Conservation (phyloP, 192 early-diverging fungal species). For the Entomortierella beljakovae region DNA sequence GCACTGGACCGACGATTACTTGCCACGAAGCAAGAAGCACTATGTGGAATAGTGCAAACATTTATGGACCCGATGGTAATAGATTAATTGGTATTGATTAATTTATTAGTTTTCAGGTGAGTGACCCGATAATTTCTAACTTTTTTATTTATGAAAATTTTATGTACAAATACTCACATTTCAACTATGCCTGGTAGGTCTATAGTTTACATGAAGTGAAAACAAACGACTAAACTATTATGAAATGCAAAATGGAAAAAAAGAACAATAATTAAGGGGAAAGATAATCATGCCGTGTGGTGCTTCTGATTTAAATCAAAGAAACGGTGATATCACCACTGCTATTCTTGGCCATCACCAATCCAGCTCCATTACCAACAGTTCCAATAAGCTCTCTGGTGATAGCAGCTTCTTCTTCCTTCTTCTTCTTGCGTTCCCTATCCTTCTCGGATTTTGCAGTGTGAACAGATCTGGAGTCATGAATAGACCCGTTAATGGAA, state of each 20-base stretch:
- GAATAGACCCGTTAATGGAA: constrained; percentile 27
- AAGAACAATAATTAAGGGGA: too few species aligned
- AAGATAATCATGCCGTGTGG: not conserved
- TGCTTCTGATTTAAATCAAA: constrained; percentile 14
- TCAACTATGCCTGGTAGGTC: too few species aligned
- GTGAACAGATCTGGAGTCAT: constrained; percentile 21
- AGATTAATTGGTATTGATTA: too few species aligned
- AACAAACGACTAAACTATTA: too few species aligned
- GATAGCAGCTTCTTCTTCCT: constrained; percentile 17
- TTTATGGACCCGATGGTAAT: too few species aligned
- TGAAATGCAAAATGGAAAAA: too few species aligned
- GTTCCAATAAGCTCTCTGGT: constrained; percentile 45
- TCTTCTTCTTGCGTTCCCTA: constrained; percentile 36
- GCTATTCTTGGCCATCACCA: constrained; percentile 51
- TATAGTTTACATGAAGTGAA: too few species aligned
- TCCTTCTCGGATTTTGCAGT: constrained; percentile 33
- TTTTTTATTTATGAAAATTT: too few species aligned
- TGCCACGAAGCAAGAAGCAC: not conserved
- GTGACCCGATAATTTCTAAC: too few species aligned
- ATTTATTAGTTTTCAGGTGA: too few species aligned
- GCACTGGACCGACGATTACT: not conserved
- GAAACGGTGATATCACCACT: constrained; percentile 43
- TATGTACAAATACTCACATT: too few species aligned
- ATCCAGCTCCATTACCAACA: constrained; percentile 31
- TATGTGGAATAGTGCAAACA: not conserved